Base-by-base conservation (phyloP, 345 rosid species). In the Brassica cretica region DNA sequence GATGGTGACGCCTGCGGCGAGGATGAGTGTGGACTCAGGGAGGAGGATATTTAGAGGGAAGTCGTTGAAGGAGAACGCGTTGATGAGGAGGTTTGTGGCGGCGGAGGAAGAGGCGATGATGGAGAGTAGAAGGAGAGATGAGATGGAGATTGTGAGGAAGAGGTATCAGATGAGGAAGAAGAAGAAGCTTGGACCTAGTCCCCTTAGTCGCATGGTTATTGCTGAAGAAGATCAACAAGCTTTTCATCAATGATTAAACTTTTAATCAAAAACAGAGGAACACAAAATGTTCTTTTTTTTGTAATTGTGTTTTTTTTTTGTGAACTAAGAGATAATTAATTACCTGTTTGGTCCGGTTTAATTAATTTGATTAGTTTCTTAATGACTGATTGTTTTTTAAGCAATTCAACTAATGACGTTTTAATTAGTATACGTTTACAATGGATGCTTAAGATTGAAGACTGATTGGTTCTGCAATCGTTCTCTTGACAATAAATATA, bases 131-230 rank as follows among this genome's bases (percentile, higher is more conserved):
- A 86, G 90, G 72, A 92, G 90, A 83, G 88, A 94, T 84, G 84
- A 88, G 69, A 89, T 94, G 92, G 98, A 94, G 81, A 86, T 88
- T 8, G 89, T 94, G 53, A 86, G 91, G 87, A 89, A 59, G 73
- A 90, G 96, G 75, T 80, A 76, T 44, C 73, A 65, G 69, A 80
- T 81, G 86, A 88, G 90, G 74, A 90, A 80, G 82, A 85, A 74
- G 86, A 92, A 89, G 81, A 89, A 79, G 84, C 90, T 95, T 75
- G 98, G 99, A 0, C 99, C 97, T 30, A 95, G 99, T 76, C 98
- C 87, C 82, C 92, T 95, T 49, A 73, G 86, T 83, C 86, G 90
- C 73, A 92, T 95, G 99, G 90, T 85, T 44, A 59, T 81, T 77
- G 94, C 95, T 6, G 84, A 84, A 39, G 78, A 82, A 39, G 78